A percentile compares a stretch with the other conserved stretches of the same genome.
Evolutionary conservation across 768 basidiomycete species (phyloP).

Genomic region (Auricularia heimuer): DNA sequence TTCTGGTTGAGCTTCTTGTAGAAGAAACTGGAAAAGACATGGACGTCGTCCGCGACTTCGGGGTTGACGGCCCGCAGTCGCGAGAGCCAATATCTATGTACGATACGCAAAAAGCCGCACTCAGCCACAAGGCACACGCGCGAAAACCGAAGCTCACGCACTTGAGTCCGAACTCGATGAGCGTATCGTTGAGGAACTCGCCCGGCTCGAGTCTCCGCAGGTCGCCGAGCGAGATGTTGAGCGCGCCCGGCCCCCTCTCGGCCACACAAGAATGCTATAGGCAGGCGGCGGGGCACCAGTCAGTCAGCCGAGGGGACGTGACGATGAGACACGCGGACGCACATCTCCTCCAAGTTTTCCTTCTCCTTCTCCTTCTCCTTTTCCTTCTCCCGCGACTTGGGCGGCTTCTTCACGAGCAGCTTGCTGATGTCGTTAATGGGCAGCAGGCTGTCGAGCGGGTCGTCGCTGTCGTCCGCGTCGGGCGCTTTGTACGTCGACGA

Average conservation of each 20-base stretch:
- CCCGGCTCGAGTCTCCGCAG: slow-evolving; percentile 59
- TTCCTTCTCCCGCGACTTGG: not conserved
- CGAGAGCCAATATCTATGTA: slow-evolving; percentile 55
- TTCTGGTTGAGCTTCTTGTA: slow-evolving; percentile 85
- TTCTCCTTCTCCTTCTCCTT: not conserved
- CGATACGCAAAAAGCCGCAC: slow-evolving; percentile 3
- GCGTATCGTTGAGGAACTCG: slow-evolving; percentile 90
- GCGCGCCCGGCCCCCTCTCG: slow-evolving; percentile 59
- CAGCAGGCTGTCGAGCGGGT: too few relatives aligned
- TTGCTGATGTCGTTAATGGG: not conserved
- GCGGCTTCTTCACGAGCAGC: not conserved
- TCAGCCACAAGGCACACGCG: not conserved
- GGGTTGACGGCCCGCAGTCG: slow-evolving; percentile 43
- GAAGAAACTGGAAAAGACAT: slow-evolving; percentile 96
- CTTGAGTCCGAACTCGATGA: slow-evolving; percentile 96
- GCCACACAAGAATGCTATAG: slow-evolving; percentile 65
- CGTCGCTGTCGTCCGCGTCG: too few relatives aligned
- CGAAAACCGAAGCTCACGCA: slow-evolving; percentile 26
- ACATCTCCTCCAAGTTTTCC: not conserved
- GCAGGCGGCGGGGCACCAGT: too few relatives aligned
- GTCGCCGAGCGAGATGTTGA: slow-evolving; percentile 78
- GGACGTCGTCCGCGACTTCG: slow-evolving; percentile 58
- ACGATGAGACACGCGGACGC: not conserved
- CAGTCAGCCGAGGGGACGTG: too few relatives aligned
- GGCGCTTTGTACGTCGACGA: too few relatives aligned